These are phyloP conservation scores for Arabidopsis suecica DNA, from an alignment of 345 rosid genomes.

Conservation along the genomic window DNA sequence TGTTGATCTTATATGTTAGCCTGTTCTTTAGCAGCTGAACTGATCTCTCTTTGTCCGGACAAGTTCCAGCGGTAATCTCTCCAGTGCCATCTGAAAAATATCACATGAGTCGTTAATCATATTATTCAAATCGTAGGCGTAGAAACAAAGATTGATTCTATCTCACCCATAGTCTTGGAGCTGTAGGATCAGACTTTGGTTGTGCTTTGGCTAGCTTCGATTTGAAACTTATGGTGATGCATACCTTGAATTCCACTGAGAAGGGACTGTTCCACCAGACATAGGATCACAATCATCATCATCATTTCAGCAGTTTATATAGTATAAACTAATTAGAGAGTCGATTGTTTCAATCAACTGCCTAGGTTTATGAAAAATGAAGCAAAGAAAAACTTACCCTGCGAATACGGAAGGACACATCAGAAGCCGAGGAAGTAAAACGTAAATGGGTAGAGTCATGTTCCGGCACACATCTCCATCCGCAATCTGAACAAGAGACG, in stretches of 20 bases:
- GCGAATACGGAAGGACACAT: slow-evolving; percentile 87
- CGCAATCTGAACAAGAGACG: slow-evolving; percentile 58
- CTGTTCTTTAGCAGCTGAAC: slow-evolving; percentile 38
- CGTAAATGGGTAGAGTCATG: slow-evolving; percentile 73
- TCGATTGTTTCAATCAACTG: background rate
- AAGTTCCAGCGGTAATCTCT: slow-evolving; percentile 84
- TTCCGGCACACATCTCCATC: slow-evolving; percentile 87
- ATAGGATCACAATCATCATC: background rate
- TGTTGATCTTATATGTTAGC: slow-evolving; percentile 6
- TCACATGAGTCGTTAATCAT: slow-evolving; percentile 10
- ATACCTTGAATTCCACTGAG: slow-evolving; percentile 84
- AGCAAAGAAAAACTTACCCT: slow-evolving; percentile 58
- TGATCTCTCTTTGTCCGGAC: slow-evolving; percentile 63
- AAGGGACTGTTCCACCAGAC: slow-evolving; percentile 63
- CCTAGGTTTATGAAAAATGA: background rate
- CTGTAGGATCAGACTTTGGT: slow-evolving; percentile 74
- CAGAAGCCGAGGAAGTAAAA: slow-evolving; percentile 84
- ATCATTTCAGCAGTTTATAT: background rate
- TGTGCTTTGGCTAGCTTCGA: slow-evolving; percentile 71
- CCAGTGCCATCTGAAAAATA: slow-evolving; percentile 70
- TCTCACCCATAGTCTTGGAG: slow-evolving; percentile 93
- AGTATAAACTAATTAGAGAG: background rate
- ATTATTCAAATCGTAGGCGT: background rate
- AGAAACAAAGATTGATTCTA: slow-evolving; percentile 6
- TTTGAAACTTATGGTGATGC: slow-evolving; percentile 68